These are phyloP conservation scores for Candida nemodendra DNA, from an alignment of 805 yeast species.

Conservation along the genomic window DNA sequence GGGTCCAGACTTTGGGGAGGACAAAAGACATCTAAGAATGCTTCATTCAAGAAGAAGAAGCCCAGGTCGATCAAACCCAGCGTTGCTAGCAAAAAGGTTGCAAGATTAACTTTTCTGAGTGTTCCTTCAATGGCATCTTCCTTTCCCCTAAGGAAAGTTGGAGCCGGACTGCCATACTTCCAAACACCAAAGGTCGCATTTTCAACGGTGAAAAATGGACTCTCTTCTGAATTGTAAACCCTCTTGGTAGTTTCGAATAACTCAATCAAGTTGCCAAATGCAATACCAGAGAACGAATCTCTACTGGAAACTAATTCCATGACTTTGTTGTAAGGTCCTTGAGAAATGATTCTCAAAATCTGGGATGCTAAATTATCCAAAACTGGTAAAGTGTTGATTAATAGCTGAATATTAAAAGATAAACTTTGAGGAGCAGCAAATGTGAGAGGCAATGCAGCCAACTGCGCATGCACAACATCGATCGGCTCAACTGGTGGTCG, in stretches of 20 bases:
- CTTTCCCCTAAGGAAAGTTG: slow-evolving; percentile 54
- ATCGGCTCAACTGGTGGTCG: slow-evolving; percentile 18
- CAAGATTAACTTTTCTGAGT: slow-evolving; percentile 78
- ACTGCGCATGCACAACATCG: slow-evolving; percentile 42
- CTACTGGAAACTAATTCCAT: slow-evolving; percentile 65
- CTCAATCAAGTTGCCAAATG: slow-evolving; percentile 65
- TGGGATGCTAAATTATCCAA: slow-evolving; percentile 83
- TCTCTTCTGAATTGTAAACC: slow-evolving; percentile 62
- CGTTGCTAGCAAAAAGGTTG: slow-evolving; percentile 85
- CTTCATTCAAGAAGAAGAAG: slow-evolving; percentile 79
- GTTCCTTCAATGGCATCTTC: slow-evolving; percentile 64
- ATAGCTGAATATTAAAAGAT: slow-evolving; percentile 61
- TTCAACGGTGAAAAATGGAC: slow-evolving; percentile 68
- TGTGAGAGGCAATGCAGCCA: slow-evolving; percentile 60
- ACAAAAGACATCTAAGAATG: slow-evolving; percentile 84
- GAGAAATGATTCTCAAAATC: slow-evolving; percentile 66
- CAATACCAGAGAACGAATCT: slow-evolving; percentile 63
- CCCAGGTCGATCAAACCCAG: slow-evolving; percentile 85
- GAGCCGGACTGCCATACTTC: slow-evolving; percentile 61
- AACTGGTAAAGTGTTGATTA: slow-evolving; percentile 68
- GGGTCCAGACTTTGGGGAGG: slow-evolving; percentile 63
- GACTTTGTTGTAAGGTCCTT: slow-evolving; percentile 74
- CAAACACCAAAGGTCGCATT: slow-evolving; percentile 72
- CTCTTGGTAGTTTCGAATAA: slow-evolving; percentile 75
- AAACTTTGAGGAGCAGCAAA: slow-evolving; percentile 54